Evolutionary conservation across 2,329 filamentous ascomycete genomes (phyloP), one percentile per base, ranked within the genome.

Genomic region (Alternaria gansuensis): DNA sequence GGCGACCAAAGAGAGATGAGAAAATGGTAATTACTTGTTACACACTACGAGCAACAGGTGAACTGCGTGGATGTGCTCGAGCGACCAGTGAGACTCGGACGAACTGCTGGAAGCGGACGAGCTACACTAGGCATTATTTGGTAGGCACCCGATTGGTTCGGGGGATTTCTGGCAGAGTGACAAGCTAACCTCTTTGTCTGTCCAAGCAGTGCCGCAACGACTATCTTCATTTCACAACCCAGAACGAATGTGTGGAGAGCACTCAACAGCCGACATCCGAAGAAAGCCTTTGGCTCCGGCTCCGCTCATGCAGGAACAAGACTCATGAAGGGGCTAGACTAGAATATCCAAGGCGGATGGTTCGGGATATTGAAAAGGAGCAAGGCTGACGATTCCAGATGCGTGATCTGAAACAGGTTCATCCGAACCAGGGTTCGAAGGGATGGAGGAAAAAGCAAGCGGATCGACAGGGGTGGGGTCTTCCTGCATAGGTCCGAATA

Each of bases 171-270:
- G 41, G 23, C 31, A 37, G 28, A 14, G 29, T 44, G 28, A 28
- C 23, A 37, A 29, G 33, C 33, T 45, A 28, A 21, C 33, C 21
- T 26, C 23, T 28, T 46, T 29, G 5, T 11, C 17, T 21, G 24
- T 7, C 21, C 14, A 13, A 23, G 41, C 23, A 54, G 41, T 46
- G 23, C 46, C 13, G 17, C 21, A 54, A 39, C 31, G 51, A 29
- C 51, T 36, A 54, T 54, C 51, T 13, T 54, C 51, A 54, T 54
- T 46, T 46, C 17, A 44, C n/a, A 26, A 34, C 29, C 13, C 23
- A 13, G 31, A 13, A 44, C 6, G n/a, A 37, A 36, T 31, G 21
- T 53, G 51, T 23, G 40, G 51, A 37, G 11, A 13, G 14, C 14
- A 3, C n/a, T n/a, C 21, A 48, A 36, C 21, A 34, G 33, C 29